Conservation (phyloP, 306 rosid species). For the Quercus aquifolioides region DNA sequence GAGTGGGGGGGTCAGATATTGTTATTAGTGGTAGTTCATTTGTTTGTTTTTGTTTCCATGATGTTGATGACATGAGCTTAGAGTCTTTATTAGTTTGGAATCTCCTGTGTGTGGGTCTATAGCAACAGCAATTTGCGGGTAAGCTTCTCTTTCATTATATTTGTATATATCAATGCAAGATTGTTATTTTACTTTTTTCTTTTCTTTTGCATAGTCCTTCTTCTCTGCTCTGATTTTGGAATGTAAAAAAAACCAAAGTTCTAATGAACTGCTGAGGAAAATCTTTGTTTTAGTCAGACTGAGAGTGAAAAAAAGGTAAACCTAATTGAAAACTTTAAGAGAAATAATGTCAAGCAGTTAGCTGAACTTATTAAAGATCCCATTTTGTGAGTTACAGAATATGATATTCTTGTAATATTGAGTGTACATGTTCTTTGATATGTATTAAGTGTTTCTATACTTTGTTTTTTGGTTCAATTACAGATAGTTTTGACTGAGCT, state of each 20-base stretch:
- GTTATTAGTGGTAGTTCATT: constrained; percentile 13
- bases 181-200: not conserved
- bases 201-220: not conserved
- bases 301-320: not conserved
- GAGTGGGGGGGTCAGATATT: not conserved
- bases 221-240: constrained; percentile 17
- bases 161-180: not conserved
- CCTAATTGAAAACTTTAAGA: not conserved
- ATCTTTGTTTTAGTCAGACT: constrained; percentile 3
- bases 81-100: constrained; percentile 31
- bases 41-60: not conserved
- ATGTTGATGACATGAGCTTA: constrained; percentile 31
- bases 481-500: constrained; percentile 28
- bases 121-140: constrained; percentile 23
- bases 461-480: constrained; percentile 14
- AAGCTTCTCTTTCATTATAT: not conserved
- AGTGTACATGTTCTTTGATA: not conserved
- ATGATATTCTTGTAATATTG: constrained; percentile 11
- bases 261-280: constrained; percentile 14
- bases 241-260: not conserved
- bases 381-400: constrained; percentile 27
- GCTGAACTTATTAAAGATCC: constrained; percentile 2
- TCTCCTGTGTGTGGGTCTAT: constrained; percentile 23
- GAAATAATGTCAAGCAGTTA: not conserved
- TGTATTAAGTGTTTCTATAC: too few species aligned